Percentiles rank a stretch among this genome's conserved stretches.
These are phyloP conservation scores for Mycena kentingensis DNA, from an alignment of 768 basidiomycete genomes.

Conservation along the genomic window DNA sequence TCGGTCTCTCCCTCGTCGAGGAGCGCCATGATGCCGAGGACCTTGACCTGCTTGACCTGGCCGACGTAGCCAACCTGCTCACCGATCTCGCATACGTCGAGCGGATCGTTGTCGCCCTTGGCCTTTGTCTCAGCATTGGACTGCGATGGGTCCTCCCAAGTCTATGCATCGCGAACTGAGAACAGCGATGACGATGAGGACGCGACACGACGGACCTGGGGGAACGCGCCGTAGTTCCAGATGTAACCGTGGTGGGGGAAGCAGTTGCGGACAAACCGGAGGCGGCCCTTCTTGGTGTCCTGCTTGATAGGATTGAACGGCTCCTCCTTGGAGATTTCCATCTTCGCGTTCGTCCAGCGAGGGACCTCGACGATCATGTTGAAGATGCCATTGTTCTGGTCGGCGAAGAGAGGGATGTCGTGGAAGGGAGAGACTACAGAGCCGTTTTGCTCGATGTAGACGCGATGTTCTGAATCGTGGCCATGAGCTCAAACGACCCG, in stretches of 20 bases:
- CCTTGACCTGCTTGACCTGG: slow-evolving; percentile 83
- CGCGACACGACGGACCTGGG: slow-evolving; percentile 49
- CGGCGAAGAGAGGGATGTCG: slow-evolving; percentile 79
- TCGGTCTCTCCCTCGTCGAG: slow-evolving; percentile 85
- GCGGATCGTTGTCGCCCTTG: slow-evolving; percentile 12
- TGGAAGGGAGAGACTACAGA: slow-evolving; percentile 64
- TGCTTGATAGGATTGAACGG: slow-evolving; percentile 82
- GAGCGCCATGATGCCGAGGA: slow-evolving; percentile 83
- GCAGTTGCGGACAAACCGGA: slow-evolving; percentile 80
- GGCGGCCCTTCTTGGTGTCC: slow-evolving; percentile 49
- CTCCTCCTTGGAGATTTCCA: slow-evolving; percentile 80
- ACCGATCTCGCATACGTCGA: slow-evolving; percentile 81
- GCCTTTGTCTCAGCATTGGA: too few species aligned
- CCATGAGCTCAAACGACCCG: too few species aligned
- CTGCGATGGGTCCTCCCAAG: too few species aligned
- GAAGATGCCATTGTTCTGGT: slow-evolving; percentile 67
- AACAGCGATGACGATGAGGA: slow-evolving; percentile 29
- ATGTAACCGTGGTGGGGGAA: slow-evolving; percentile 87
- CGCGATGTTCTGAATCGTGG: slow-evolving; percentile 79
- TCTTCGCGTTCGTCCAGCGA: slow-evolving; percentile 85
- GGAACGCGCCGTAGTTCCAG: slow-evolving; percentile 87
- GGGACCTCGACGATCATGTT: slow-evolving; percentile 84
- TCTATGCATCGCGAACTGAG: slow-evolving; percentile 2
- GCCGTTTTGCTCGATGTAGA: slow-evolving; percentile 67
- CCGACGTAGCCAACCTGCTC: slow-evolving; percentile 78